Conservation (phyloP, 495 filamentous ascomycete species). For the Neurospora cerealis region DNA sequence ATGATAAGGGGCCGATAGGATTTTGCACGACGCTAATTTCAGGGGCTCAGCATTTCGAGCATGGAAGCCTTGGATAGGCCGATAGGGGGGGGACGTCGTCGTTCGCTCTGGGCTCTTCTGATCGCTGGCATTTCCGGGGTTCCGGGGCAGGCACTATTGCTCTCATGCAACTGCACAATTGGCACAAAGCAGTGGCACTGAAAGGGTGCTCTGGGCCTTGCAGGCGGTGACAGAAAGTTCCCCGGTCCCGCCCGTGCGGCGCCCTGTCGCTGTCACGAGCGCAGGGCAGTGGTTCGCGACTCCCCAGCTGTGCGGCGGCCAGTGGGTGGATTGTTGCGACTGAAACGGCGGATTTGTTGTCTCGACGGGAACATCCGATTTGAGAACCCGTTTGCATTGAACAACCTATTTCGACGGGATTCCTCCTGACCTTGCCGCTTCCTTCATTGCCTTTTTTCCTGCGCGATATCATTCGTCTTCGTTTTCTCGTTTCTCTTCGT, state of each 20-base stretch:
- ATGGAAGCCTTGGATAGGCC: not conserved
- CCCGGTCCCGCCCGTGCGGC: not conserved
- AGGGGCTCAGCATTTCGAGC: not conserved
- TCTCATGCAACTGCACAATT: not conserved
- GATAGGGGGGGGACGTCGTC: not conserved
- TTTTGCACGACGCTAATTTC: not conserved
- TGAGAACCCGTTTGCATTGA: not conserved
- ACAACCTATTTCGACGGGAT: not conserved
- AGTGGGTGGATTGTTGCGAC: not conserved
- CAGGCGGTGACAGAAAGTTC: not conserved
- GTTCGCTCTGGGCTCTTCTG: not conserved
- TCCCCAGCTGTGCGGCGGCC: not conserved
- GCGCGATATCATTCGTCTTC: not conserved
- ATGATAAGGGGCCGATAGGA: not conserved
- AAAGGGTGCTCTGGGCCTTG: not conserved
- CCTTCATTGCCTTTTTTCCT: not conserved
- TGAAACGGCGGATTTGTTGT: not conserved
- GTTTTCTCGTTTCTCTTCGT: not conserved
- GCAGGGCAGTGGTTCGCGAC: not conserved
- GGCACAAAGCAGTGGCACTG: not conserved
- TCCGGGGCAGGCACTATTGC: not conserved
- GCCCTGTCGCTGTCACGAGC: not conserved
- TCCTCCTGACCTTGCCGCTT: not conserved
- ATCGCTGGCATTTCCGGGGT: not conserved
- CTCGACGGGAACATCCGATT: not conserved